Evolutionary conservation across 139 green algal genomes (phyloP), one percentile per base, ranked within the genome.

Genomic region (Micractinium conductrix): DNA sequence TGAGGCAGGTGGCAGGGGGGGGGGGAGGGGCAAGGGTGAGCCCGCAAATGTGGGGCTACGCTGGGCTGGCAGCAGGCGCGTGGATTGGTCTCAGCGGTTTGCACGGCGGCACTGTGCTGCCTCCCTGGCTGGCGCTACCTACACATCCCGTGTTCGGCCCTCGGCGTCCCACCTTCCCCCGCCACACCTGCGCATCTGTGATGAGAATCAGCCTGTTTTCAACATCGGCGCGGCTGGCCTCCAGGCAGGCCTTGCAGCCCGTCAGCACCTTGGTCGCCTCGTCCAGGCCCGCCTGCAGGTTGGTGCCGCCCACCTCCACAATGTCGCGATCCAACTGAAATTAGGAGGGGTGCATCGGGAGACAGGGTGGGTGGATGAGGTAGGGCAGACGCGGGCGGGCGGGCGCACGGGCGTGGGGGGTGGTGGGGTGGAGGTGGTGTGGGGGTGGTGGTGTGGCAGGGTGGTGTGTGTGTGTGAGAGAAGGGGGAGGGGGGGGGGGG

Each of bases 121-220:
- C n/a, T n/a, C n/a, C n/a, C n/a, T n/a, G n/a, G n/a, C n/a, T n/a
- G n/a, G n/a, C n/a, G n/a, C n/a, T n/a, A n/a, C n/a, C n/a, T n/a
- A n/a, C n/a, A n/a, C n/a, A n/a, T n/a, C n/a, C n/a, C n/a, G n/a
- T n/a, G n/a, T n/a, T n/a, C 63, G 19, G 4, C 30, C 30, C 63
- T 22, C 14, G 14, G 9, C 65, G 8, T 40, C n/a, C 65, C 28
- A 26, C 65, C 14, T 44, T 35, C 10, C 65, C 30, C 22, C 4
- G 2, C 4, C 26, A 2, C 30, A 50, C 79, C 69, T 87, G 83
- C 22, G 53, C 79, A 74, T 85, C 85, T 24, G 86, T 89, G 35
- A 89, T 85, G 22, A 89, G 65, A 4, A 89, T 45, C 35, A 89
- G 81, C 5, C 86, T 58, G 37, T 89, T 84, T 48, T 89, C 86